A percentile compares a stretch with the other conserved stretches of the same genome.
Conservation (phyloP, 129 eudicot species). For the Flaveria bidentis region DNA sequence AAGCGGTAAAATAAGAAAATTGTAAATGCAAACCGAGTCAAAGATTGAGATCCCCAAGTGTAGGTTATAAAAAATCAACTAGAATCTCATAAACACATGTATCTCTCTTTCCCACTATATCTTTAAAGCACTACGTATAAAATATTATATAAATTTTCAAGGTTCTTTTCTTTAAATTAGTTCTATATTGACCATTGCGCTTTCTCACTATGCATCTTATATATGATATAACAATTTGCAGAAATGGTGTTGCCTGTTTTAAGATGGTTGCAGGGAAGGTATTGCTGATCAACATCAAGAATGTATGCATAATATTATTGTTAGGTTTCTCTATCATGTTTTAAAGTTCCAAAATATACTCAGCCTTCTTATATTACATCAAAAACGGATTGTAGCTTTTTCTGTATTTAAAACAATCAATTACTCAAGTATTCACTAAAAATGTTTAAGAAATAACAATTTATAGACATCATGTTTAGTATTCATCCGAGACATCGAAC, state of each 20-base stretch:
- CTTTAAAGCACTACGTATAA: not conserved
- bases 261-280: slow-evolving; percentile 2
- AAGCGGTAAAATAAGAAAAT: not conserved
- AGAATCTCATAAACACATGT: no score
- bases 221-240: slow-evolving; percentile 21
- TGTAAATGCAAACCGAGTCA: not conserved
- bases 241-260: slow-evolving; percentile 39
- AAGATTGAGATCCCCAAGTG: not conserved
- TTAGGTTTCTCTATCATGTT: slow-evolving; percentile 15
- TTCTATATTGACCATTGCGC: not conserved
- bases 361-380: not conserved
- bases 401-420: not conserved
- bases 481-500: not conserved
- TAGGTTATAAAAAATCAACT: not conserved
- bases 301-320: not conserved
- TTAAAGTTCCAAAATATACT: slow-evolving; percentile 9
- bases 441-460: no score
- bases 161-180: not conserved
- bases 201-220: not conserved
- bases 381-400: not conserved
- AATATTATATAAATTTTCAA: not conserved
- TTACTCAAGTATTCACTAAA: not conserved
- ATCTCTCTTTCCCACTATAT: not conserved
- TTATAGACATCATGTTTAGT: not conserved
- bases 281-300: not conserved